phyloP scores from a whole-genome alignment of 345 rosid species.

The Physaria fendleri region DNA sequence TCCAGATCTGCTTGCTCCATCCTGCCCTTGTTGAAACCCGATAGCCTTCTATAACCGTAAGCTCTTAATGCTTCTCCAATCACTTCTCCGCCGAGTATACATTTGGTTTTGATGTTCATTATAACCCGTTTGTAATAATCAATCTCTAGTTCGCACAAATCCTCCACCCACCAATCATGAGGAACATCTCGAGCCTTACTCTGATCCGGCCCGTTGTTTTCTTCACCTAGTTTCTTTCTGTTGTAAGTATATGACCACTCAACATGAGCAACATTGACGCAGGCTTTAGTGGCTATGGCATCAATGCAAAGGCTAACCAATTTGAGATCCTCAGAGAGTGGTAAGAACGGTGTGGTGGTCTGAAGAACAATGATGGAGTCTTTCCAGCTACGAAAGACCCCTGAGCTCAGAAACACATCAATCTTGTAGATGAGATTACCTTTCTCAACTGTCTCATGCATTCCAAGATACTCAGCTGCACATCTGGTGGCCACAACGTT shows the following conservation, averaged over 20 bases:
- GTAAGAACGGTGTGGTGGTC: conserved; percentile 45
- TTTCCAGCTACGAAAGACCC: conserved; percentile 83
- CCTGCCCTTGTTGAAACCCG: conserved; percentile 58
- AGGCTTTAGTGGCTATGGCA: conserved; percentile 60
- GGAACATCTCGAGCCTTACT: conserved; percentile 52
- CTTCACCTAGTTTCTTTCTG: conserved; percentile 60
- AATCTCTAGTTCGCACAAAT: conserved; percentile 71
- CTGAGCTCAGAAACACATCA: conserved; percentile 68
- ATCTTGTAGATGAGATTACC: conserved; percentile 79
- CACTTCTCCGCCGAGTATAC: conserved; percentile 41
- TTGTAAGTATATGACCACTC: conserved; percentile 84
- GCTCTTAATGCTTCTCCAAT: conserved; percentile 89
- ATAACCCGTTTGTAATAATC: conserved; percentile 57
- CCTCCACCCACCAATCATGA: conserved; percentile 93
- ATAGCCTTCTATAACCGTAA: conserved; percentile 65
- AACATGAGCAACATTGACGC: conserved; percentile 53
- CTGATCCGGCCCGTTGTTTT: conserved; percentile 38
- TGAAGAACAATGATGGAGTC: conserved; percentile 81
- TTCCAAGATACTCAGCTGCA: conserved; percentile 77
- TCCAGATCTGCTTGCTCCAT: conserved; percentile 41
- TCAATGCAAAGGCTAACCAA: conserved; percentile 53
- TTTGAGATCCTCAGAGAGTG: conserved; percentile 65
- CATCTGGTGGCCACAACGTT: conserved; percentile 67
- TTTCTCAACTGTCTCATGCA: conserved; percentile 70
- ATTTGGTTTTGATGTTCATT: conserved; percentile 42